These are phyloP conservation scores for Yamadazyma atlantica DNA, from an alignment of 1,139 yeast species.

Conservation along the genomic window DNA sequence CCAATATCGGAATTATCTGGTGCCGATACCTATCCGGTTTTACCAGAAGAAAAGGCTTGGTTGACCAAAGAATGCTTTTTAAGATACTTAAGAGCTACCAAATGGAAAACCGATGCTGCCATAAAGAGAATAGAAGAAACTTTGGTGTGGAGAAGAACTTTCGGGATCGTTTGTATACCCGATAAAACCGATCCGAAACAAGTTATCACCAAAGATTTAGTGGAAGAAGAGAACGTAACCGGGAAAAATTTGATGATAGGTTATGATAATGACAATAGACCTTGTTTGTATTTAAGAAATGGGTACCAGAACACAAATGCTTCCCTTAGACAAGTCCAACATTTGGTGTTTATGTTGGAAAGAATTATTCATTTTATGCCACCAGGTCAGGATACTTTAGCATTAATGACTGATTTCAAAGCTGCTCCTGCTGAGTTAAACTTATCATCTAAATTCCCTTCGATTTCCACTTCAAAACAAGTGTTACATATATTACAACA, in stretches of 20 bases:
- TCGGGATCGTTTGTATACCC: conserved; percentile 71
- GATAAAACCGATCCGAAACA: conserved; percentile 39
- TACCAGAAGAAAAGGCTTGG: conserved; percentile 79
- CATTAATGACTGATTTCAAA: conserved; percentile 86
- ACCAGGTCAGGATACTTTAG: conserved; percentile 89
- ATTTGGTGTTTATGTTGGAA: conserved; percentile 87
- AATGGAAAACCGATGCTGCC: conserved; percentile 76
- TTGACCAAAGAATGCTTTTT: conserved; percentile 84
- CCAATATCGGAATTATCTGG: conserved; percentile 23
- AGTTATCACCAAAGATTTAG: conserved; percentile 58
- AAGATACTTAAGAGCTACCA: conserved; percentile 86
- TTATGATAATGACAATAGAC: conserved; percentile 83
- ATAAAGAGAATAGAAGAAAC: conserved; percentile 74
- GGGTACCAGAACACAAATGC: conserved; percentile 93
- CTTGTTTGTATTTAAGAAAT: conserved; percentile 84
- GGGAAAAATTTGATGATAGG: conserved; percentile 92
- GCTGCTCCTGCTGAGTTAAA: conserved; percentile 47
- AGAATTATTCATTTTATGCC: conserved; percentile 93
- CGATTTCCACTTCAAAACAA: conserved; percentile 58
- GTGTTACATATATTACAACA: conserved; percentile 87
- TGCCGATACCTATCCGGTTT: conserved; percentile 23
- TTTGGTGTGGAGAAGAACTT: conserved; percentile 87
- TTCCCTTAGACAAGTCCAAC: conserved; percentile 86
- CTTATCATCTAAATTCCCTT: conserved; percentile 43
- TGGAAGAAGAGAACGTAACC: conserved; percentile 71